Evolutionary conservation across 257 asterid genomes (phyloP), one percentile per base, ranked within the genome.

Genomic region (Solanum chmielewskii): DNA sequence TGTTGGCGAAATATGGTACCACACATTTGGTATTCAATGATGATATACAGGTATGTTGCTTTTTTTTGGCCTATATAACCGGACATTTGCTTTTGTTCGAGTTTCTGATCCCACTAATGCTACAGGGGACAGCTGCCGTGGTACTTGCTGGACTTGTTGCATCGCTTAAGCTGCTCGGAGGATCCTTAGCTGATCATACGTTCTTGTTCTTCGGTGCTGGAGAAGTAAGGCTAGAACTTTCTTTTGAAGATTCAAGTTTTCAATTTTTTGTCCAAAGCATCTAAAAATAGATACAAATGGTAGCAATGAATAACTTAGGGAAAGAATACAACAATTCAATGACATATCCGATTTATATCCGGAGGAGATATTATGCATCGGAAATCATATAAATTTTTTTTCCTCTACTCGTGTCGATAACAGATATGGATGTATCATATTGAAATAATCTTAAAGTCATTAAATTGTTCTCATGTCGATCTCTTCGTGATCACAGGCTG

Each of bases 121-220:
- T 92, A 89, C 96, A 97, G 98, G 99, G 99, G 75, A 97, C 99
- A 60, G 98, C 98, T 74, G 86, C 99, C 60, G 98, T 97, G 66
- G 98, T 97, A 62, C 99, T 97, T 90, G 89, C 98, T 2, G 98
- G 99, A 75, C 97, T 97, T 56, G 94, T 95, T 88, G 98, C 99
- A 29, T 94, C 98, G 9, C 98, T 94, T 49, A 93, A 92, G 89
- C 91, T 97, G 75, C 95, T 95, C 66, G 99, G 99, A 21, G 98
- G 98, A 42, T 89, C 95, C 85, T 93, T 97, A 92, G 92, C 88
- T 70, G 98, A 95, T 90, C 99, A 95, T 90, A 97, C 94, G 7
- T 97, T 97, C 92, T 92, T 97, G 95, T 95, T 97, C 88, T 95
- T 97, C 60, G 99, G 99, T 88, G 99, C 99, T 83, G 99, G 99